phyloP scores from a whole-genome alignment of 345 rosid genomes.

The Orychophragmus violaceus region DNA sequence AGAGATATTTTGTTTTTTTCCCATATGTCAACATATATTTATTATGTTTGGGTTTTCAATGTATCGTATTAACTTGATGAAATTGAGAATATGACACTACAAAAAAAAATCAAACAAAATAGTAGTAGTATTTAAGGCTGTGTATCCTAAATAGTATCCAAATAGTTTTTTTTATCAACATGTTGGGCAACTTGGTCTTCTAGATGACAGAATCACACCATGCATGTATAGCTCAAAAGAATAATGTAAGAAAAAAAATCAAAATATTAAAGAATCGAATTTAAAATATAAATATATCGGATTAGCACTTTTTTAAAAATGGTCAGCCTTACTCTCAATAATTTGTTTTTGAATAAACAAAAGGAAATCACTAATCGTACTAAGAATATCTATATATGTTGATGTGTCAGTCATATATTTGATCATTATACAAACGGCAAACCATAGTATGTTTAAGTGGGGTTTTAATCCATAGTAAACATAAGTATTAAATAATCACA shows the following conservation, averaged over 20 bases:
- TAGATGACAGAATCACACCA: constrained; percentile 27
- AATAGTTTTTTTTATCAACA: constrained; percentile 7
- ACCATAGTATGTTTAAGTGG: too few species aligned
- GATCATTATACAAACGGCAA: too few species aligned
- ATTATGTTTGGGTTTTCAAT: constrained; percentile 1
- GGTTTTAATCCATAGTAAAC: too few species aligned
- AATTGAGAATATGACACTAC: constrained; percentile 17
- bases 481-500: too few species aligned
- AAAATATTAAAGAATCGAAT: background rate
- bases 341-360: too few species aligned
- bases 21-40: constrained; percentile 8
- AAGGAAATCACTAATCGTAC: too few species aligned
- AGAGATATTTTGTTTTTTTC: too few species aligned
- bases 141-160: constrained; percentile 21
- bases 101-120: background rate
- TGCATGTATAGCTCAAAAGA: constrained; percentile 13
- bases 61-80: constrained; percentile 14
- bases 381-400: too few species aligned
- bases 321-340: too few species aligned
- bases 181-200: constrained; percentile 28
- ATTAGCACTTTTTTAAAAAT: too few species aligned
- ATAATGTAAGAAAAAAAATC: background rate
- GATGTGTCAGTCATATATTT: too few species aligned
- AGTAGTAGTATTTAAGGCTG: constrained; percentile 14
- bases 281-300: background rate